These are phyloP conservation scores for Crassisporium funariophilum DNA, from an alignment of 768 basidiomycete species.

Conservation along the genomic window DNA sequence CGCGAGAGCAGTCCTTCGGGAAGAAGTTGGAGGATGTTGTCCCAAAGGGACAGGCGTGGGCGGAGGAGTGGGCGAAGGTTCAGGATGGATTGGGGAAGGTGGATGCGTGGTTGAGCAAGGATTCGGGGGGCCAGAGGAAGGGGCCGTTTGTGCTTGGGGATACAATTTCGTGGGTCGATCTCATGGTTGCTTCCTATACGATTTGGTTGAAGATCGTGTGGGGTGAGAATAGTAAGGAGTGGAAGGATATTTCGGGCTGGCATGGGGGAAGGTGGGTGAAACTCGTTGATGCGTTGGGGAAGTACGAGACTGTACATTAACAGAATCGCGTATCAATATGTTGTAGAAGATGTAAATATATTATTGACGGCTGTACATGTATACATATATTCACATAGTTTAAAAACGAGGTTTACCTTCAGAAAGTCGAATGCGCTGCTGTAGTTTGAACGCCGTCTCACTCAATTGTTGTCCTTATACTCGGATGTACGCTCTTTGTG, in stretches of 20 bases:
- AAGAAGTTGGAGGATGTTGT: conserved; percentile 34
- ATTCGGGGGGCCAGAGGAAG: no score
- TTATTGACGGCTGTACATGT: no score
- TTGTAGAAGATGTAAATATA: no score
- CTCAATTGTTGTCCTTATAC: no score
- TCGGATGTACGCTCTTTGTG: no score
- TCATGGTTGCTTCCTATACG: conserved; percentile 38
- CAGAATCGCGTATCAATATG: no score
- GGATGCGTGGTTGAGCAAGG: conserved; percentile 26
- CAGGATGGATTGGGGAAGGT: conserved; percentile 27
- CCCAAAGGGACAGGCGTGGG: conserved; percentile 28
- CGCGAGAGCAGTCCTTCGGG: conserved; percentile 33
- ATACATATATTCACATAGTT: no score
- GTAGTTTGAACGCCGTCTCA: no score
- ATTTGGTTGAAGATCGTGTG: conserved; percentile 17
- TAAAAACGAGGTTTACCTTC: no score
- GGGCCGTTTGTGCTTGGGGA: conserved; percentile 38
- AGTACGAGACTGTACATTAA: conserved; percentile 20
- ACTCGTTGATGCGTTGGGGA: conserved; percentile 23
- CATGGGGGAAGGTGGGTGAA: conserved; percentile 34
- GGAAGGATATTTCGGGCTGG: conserved; percentile 34
- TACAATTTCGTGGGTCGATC: conserved; percentile 35
- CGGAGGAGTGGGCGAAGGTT: conserved; percentile 35
- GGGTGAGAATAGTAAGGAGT: conserved; percentile 37
- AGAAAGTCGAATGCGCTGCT: no score